Conservation (phyloP, 768 basidiomycete genomes). For the Termitomyces sp. region DNA sequence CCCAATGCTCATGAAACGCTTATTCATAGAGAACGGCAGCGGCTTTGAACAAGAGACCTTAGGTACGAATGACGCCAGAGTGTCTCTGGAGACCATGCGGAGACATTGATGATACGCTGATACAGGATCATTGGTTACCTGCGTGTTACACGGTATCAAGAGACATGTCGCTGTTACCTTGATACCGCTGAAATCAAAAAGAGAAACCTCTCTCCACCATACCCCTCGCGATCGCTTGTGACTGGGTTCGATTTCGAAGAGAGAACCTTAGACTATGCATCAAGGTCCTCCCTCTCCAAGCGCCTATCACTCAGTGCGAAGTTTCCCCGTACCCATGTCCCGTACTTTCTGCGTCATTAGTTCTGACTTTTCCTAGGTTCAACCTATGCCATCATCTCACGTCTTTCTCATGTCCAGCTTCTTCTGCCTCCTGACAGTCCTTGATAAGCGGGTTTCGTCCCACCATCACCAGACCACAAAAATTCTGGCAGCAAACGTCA, state of each 20-base stretch:
- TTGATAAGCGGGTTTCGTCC: constrained; percentile 3
- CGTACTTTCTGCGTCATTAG: background rate
- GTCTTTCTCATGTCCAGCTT: background rate
- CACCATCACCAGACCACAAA: constrained; percentile 3
- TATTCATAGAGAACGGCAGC: background rate
- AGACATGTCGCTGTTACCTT: constrained; percentile 9
- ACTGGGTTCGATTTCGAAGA: background rate
- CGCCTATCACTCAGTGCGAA: background rate
- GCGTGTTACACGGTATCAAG: constrained; percentile 8
- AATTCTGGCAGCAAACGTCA: background rate
- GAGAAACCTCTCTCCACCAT: constrained; percentile 1
- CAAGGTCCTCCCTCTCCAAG: background rate
- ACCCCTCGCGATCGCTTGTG: background rate
- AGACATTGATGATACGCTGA: constrained; percentile 3
- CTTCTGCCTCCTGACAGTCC: background rate
- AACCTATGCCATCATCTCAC: background rate
- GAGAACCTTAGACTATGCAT: background rate
- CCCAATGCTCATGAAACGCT: background rate
- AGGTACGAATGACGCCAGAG: background rate
- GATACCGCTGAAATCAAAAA: constrained; percentile 5
- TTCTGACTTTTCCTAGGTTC: background rate
- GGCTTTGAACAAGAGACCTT: background rate
- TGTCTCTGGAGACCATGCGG: constrained; percentile 1
- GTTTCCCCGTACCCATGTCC: constrained; percentile 3
- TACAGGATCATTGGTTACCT: constrained; percentile 9